A percentile compares a stretch with the other conserved stretches of the same genome.
These are phyloP conservation scores for Thalassiosira allenii DNA, from an alignment of 352 stramenopile species.

Conservation along the genomic window DNA sequence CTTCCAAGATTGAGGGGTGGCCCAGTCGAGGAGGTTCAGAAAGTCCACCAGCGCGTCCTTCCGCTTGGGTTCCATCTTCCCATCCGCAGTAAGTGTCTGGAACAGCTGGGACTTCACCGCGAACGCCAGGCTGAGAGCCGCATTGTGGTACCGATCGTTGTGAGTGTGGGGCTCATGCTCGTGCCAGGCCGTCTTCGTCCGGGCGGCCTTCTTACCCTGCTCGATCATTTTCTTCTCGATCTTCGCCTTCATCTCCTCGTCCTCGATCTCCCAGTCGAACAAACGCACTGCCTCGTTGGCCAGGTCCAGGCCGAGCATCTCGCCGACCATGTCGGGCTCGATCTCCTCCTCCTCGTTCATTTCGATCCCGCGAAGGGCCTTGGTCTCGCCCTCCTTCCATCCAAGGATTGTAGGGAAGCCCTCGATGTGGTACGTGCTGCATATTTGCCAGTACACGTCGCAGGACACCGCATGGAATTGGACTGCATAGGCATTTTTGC, in stretches of 20 bases:
- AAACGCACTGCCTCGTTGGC: conserved; percentile 43
- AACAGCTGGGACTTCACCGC: conserved; percentile 48
- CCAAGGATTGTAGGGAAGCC: conserved; percentile 51
- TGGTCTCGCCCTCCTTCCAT: conserved; percentile 32
- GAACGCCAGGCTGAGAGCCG: conserved; percentile 55
- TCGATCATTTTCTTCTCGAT: conserved; percentile 19
- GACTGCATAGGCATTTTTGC: conserved; percentile 4
- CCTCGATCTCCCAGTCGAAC: conserved; percentile 12
- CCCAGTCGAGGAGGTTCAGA: conserved; percentile 52
- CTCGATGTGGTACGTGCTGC: conserved; percentile 48
- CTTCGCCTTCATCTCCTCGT: background rate
- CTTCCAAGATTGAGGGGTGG: conserved; percentile 47
- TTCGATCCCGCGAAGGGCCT: conserved; percentile 20
- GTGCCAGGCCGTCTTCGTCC: conserved; percentile 39
- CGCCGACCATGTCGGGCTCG: conserved; percentile 38
- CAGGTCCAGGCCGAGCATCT: conserved; percentile 40
- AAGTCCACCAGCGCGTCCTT: conserved; percentile 43
- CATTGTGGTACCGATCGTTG: conserved; percentile 63
- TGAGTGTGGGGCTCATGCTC: conserved; percentile 30
- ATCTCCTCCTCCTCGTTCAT: conserved; percentile 39
- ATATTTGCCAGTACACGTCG: conserved; percentile 47
- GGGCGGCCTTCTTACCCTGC: conserved; percentile 20
- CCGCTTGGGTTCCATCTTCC: conserved; percentile 39
- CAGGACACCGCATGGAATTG: conserved; percentile 62
- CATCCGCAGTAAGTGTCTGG: conserved; percentile 33